A percentile compares a stretch with the other conserved stretches of the same genome.
These are phyloP conservation scores for Aspergillus aculeatus DNA, from an alignment of 2,329 filamentous ascomycete species.

Conservation along the genomic window DNA sequence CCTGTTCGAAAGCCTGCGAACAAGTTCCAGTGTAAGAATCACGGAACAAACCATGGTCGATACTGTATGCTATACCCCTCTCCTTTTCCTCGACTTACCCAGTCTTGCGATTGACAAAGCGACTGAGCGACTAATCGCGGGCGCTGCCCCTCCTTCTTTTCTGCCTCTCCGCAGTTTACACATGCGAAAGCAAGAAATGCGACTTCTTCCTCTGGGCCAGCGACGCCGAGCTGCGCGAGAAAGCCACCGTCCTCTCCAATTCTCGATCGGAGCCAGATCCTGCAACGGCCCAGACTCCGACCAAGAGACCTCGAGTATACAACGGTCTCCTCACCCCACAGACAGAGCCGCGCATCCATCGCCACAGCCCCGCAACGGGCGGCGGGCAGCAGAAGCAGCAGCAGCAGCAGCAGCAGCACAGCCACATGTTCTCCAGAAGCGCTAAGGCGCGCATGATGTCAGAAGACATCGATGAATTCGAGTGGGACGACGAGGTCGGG, in stretches of 20 bases:
- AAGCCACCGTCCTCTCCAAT: conserved; percentile 50
- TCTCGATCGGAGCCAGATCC: conserved; percentile 46
- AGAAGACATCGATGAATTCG: conserved; percentile 37
- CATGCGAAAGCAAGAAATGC: conserved; percentile 57
- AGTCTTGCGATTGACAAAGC: no score
- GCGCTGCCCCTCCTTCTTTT: not conserved
- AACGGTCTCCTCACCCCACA: conserved; percentile 36
- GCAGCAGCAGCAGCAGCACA: conserved; percentile 1
- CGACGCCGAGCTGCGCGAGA: conserved; percentile 56
- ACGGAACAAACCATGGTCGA: conserved; percentile 55
- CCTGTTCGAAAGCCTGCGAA: conserved; percentile 53
- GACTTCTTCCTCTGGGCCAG: conserved; percentile 63
- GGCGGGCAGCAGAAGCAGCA: not conserved
- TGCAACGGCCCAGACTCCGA: conserved; percentile 25
- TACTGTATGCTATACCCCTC: conserved; percentile 42
- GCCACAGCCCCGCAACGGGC: not conserved
- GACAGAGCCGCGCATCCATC: conserved; percentile 23
- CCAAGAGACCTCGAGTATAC: conserved; percentile 10
- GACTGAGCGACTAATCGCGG: not conserved
- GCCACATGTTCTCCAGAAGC: conserved; percentile 24
- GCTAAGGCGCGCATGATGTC: conserved; percentile 32
- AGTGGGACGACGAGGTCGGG: conserved; percentile 39
- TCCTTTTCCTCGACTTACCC: no score
- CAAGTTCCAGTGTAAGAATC: conserved; percentile 58
- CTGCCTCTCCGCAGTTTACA: conserved; percentile 48